Evolutionary conservation across 2,329 filamentous ascomycete genomes (phyloP).

Genomic region (Fusarium protoensiforme): DNA sequence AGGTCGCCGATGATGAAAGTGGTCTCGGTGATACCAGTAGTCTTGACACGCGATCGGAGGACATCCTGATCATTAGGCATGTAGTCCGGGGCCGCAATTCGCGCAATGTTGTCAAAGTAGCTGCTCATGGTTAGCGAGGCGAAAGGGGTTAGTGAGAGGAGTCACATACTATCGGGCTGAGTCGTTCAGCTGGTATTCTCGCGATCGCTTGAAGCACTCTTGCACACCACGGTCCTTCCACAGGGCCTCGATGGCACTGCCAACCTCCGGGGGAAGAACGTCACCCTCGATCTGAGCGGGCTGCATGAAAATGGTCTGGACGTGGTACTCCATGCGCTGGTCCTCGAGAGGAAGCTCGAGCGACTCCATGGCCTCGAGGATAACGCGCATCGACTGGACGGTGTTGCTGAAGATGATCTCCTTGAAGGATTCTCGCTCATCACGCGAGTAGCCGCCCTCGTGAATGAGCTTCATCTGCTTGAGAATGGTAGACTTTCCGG

Average conservation of each 20-base stretch:
- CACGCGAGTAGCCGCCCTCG: constrained; percentile 97
- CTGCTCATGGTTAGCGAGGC: constrained; percentile 60
- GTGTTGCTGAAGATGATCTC: constrained; percentile 79
- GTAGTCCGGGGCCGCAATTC: constrained; percentile 91
- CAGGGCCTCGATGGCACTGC: constrained; percentile 88
- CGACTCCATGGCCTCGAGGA: constrained; percentile 76
- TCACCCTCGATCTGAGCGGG: constrained; percentile 96
- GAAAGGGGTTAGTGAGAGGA: not conserved
- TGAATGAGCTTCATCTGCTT: constrained; percentile 99
- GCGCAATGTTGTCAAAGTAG: constrained; percentile 95
- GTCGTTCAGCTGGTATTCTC: constrained; percentile 97
- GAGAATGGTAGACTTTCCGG: constrained; percentile 91
- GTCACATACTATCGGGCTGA: constrained; percentile 89
- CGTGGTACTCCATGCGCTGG: constrained; percentile 93
- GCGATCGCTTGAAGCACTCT: constrained; percentile 93
- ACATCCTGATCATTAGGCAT: constrained; percentile 96
- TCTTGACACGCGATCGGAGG: constrained; percentile 95
- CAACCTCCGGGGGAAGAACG: constrained; percentile 92
- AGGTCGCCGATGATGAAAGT: constrained; percentile 95
- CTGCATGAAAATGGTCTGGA: constrained; percentile 99
- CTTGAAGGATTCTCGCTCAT: constrained; percentile 78
- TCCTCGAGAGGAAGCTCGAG: constrained; percentile 86
- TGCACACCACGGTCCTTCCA: constrained; percentile 95
- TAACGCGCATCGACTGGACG: constrained; percentile 76
- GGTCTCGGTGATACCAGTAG: constrained; percentile 96